Evolutionary conservation across 202 grass and related monocot species (phyloP).

Genomic region (Digitaria exilis): DNA sequence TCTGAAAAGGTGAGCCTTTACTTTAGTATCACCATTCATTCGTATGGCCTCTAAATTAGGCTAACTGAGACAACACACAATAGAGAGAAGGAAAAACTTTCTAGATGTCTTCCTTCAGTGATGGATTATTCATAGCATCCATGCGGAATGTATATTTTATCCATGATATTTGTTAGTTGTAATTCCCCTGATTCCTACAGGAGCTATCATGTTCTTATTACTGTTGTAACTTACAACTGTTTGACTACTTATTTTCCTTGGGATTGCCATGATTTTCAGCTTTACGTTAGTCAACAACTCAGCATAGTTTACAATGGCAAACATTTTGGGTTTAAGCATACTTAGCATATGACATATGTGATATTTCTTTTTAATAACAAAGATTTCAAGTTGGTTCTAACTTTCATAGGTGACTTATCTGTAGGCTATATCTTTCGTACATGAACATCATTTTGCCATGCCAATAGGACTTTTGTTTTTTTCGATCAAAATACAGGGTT

Average conservation of each 20-base stretch:
- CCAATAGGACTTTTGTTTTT: constrained; percentile 23
- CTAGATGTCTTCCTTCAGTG: not conserved
- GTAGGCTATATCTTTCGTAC: constrained; percentile 3
- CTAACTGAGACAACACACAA: not conserved
- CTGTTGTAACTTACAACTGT: constrained; percentile 19
- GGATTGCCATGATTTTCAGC: constrained; percentile 11
- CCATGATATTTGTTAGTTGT: constrained; percentile 19
- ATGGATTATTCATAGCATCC: constrained; percentile 6
- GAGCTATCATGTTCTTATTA: constrained; percentile 15
- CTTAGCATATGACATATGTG: not conserved
- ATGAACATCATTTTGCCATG: constrained; percentile 20
- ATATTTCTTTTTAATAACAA: constrained; percentile 6
- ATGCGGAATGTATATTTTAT: constrained; percentile 23
- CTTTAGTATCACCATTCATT: not conserved
- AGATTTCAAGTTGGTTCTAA: not conserved
- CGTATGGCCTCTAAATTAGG: not conserved
- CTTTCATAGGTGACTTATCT: constrained; percentile 20
- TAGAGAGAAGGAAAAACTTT: not conserved
- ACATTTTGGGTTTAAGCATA: constrained; percentile 14
- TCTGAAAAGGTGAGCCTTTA: constrained; percentile 72
- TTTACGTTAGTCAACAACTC: constrained; percentile 11
- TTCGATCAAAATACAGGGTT: constrained; percentile 62
- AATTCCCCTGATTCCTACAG: not conserved
- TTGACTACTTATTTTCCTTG: not conserved
- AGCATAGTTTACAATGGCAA: not conserved